phyloP scores from a whole-genome alignment of 371 early-diverging fungal species.

The Actinomortierella wolfii region DNA sequence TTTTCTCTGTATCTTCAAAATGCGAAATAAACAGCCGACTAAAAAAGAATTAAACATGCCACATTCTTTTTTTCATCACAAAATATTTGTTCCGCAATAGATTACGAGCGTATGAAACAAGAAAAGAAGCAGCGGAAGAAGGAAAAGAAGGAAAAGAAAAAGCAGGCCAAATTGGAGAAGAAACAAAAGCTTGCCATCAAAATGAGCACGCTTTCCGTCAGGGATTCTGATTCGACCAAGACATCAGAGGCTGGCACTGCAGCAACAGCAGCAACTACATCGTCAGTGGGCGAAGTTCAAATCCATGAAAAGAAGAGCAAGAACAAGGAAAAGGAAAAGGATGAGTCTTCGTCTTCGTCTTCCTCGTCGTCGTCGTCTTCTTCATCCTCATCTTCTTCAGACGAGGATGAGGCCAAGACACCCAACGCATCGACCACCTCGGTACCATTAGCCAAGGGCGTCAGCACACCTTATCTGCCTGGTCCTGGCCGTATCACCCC shows the following conservation, averaged over 20 bases:
- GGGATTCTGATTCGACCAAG: conserved; percentile 1
- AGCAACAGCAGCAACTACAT: conserved; percentile 3
- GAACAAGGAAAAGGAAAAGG: conserved; percentile 23
- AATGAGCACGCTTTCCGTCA: not conserved
- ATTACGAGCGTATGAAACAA: conserved; percentile 16
- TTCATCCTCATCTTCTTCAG: conserved; percentile 28
- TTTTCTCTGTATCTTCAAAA: no score
- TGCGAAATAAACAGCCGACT: no score
- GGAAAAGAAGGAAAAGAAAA: conserved; percentile 11
- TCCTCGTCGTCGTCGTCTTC: conserved; percentile 29
- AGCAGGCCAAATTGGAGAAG: conserved; percentile 18
- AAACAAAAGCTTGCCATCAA: conserved; percentile 13
- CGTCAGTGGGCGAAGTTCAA: no score
- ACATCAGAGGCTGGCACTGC: conserved; percentile 18
- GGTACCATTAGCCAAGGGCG: conserved; percentile 19
- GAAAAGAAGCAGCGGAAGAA: conserved; percentile 42
- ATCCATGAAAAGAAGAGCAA: conserved; percentile 11
- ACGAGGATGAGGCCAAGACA: conserved; percentile 27
- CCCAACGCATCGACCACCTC: conserved; percentile 8
- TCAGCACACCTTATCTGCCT: not conserved
- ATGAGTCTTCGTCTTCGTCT: conserved; percentile 29
- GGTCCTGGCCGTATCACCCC: conserved; percentile 46
- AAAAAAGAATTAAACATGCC: no score
- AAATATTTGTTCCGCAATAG: not conserved
- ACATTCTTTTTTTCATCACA: not conserved